Conservation (phyloP, 2,329 filamentous ascomycete species). For the Onygenales sp. region DNA sequence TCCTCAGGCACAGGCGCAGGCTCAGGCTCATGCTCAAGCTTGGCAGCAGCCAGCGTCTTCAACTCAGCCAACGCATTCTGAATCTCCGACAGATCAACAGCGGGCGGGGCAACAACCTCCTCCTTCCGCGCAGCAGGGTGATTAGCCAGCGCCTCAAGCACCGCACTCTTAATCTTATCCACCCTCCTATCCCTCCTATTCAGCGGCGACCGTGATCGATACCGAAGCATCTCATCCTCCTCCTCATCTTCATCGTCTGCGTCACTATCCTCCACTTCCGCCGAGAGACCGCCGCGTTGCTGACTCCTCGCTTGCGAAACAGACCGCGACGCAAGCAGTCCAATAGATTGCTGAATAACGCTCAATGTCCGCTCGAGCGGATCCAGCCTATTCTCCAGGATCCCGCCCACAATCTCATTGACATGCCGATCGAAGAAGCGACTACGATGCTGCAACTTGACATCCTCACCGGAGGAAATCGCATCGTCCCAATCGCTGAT, state of each 20-base stretch:
- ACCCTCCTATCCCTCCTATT: slow-evolving; percentile 59
- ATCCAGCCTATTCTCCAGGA: slow-evolving; percentile 65
- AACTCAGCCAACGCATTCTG: slow-evolving; percentile 29
- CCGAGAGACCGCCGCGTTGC: slow-evolving; percentile 53
- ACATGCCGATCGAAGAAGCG: slow-evolving; percentile 88
- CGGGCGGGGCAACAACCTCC: slow-evolving; percentile 13
- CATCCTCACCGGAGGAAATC: slow-evolving; percentile 71
- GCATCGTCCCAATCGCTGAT: slow-evolving; percentile 89
- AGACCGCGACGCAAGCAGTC: slow-evolving; percentile 46
- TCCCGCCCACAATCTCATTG: slow-evolving; percentile 69
- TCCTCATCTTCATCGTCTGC: slow-evolving; percentile 90
- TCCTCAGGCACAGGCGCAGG: slow-evolving; percentile 12
- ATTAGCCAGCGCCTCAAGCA: slow-evolving; percentile 56
- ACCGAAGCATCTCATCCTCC: slow-evolving; percentile 40
- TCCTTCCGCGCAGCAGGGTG: slow-evolving; percentile 23
- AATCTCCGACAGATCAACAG: slow-evolving; percentile 28
- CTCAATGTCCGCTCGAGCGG: slow-evolving; percentile 74
- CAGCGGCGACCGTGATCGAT: slow-evolving; percentile 66
- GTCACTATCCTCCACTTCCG: slow-evolving; percentile 68
- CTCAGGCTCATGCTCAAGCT: background rate
- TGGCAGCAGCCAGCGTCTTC: slow-evolving; percentile 15
- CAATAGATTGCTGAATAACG: slow-evolving; percentile 62
- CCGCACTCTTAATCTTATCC: slow-evolving; percentile 64
- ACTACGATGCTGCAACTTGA: slow-evolving; percentile 70
- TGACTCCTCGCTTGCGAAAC: slow-evolving; percentile 43